Base-by-base conservation (phyloP, 768 basidiomycete species). In the Termitomyces eurrhizus region DNA sequence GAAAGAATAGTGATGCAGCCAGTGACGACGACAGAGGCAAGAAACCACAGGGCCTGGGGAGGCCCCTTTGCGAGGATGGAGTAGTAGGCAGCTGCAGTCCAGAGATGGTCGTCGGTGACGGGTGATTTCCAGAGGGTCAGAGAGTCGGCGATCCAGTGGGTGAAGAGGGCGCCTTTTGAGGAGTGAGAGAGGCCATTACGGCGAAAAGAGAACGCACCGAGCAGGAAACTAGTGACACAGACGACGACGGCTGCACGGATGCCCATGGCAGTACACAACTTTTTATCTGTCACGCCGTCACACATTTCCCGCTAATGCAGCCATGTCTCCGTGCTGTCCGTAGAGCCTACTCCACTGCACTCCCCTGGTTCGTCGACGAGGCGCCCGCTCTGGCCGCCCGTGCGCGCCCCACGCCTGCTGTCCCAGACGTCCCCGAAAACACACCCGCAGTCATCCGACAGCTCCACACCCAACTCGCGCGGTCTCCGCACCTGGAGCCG, bases 71-170 rank as follows among this genome's bases (percentile, higher is more conserved):
- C 80, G 57, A 94, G 80, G 59, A 91, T 85, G 39, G 89, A 82
- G 70, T 94, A 94, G 72, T 94, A 94, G 56, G 82, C 75, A 7
- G 92, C 92, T 2, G 92, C 87, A 8, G 85, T 88, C 88, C 90
- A 92, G 13, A 94, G 80, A 65, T 89, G 84, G 63, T 86, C 85
- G 66, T 94, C 91, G n/a, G 89, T 93, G 66, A 88, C 81, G 46
- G 92, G 91, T 13, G 89, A 85, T 76, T 90, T 92, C 92, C 92
- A 94, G 44, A 94, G 80, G 37, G 92, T 94, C 55, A 92, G 77
- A 1, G 91, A 93, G 78, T 94, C 92, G n/a, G 92, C 92, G 63
- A 92, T 93, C 92, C 92, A 94, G 70, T 94, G 89, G 39, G 91
- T 93, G 70, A 92, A 92, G 5, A 94, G 79, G 50, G 88, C 77